Conservation (phyloP, 2,329 filamentous ascomycete species). For the Emericellopsis cladophorae region DNA sequence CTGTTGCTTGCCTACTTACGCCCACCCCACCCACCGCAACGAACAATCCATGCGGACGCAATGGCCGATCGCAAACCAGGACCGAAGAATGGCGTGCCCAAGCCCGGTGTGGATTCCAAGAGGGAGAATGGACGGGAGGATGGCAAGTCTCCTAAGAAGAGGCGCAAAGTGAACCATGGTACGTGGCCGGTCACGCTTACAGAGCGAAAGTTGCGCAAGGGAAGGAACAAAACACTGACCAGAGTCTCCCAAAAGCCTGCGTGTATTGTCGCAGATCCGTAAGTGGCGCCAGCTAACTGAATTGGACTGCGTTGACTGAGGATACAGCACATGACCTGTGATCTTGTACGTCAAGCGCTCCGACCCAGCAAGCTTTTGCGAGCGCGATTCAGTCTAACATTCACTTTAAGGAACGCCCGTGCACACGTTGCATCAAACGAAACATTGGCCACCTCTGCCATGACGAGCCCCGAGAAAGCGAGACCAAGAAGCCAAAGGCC, state of each 20-base stretch:
- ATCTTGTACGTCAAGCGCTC: constrained; percentile 55
- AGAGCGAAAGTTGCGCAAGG: too few relatives aligned
- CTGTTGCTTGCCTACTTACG: too few relatives aligned
- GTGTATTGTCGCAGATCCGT: constrained; percentile 85
- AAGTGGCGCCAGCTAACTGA: constrained; percentile 30
- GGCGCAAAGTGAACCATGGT: constrained; percentile 86
- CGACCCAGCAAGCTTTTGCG: not conserved
- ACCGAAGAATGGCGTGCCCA: not conserved
- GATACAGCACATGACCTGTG: constrained; percentile 80
- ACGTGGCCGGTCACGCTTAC: constrained; percentile 19
- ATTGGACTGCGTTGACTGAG: not conserved
- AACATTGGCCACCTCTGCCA: constrained; percentile 98
- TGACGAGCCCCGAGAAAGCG: constrained; percentile 84
- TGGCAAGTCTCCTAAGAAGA: constrained; percentile 59
- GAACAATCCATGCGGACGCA: constrained; percentile 1
- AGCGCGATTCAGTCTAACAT: too few relatives aligned
- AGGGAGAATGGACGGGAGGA: constrained; percentile 1
- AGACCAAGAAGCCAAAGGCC: constrained; percentile 67
- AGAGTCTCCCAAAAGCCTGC: constrained; percentile 44
- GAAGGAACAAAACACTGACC: not conserved
- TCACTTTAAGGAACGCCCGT: constrained; percentile 68
- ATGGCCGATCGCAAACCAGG: constrained; percentile 2
- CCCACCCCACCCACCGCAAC: not conserved
- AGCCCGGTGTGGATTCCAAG: constrained; percentile 1
- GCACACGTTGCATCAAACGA: constrained; percentile 93